Conservation (phyloP, 1,139 yeast species). For the Candida labiduridarum region DNA sequence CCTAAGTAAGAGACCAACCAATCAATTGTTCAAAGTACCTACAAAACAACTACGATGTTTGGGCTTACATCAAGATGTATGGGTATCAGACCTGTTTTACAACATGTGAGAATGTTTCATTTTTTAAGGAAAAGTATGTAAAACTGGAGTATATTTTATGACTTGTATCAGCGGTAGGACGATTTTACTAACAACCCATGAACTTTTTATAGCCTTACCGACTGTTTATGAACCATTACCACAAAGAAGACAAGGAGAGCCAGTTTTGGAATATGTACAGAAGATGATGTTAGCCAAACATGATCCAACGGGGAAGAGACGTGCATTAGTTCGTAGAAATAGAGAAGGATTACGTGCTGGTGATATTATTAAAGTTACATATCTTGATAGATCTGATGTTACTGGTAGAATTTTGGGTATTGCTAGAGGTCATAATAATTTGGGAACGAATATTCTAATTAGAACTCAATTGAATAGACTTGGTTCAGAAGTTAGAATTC, state of each 20-base stretch:
- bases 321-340: constrained; percentile 54
- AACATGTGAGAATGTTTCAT: constrained; percentile 23
- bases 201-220: constrained; percentile 20
- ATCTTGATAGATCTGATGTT: constrained; percentile 67
- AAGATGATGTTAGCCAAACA: constrained; percentile 54
- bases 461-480: constrained; percentile 79
- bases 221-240: constrained; percentile 59
- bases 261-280: constrained; percentile 50
- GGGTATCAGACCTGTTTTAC: constrained; percentile 14
- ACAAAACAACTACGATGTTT: constrained; percentile 18
- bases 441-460: constrained; percentile 71
- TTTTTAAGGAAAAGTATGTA: constrained; percentile 26
- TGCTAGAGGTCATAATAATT: constrained; percentile 58
- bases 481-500: constrained; percentile 81
- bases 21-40: neutral
- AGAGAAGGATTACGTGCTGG: constrained; percentile 69
- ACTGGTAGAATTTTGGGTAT: constrained; percentile 78
- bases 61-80: constrained; percentile 16
- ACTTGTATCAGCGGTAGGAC: no score
- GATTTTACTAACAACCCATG: constrained; percentile 20
- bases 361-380: constrained; percentile 77
- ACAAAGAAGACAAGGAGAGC: constrained; percentile 51
- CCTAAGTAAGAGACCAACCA: neutral
- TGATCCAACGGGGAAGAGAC: constrained; percentile 76
- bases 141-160: no score